Conservation (phyloP, 2,329 filamentous ascomycete genomes). For the Trichophyton simii region DNA sequence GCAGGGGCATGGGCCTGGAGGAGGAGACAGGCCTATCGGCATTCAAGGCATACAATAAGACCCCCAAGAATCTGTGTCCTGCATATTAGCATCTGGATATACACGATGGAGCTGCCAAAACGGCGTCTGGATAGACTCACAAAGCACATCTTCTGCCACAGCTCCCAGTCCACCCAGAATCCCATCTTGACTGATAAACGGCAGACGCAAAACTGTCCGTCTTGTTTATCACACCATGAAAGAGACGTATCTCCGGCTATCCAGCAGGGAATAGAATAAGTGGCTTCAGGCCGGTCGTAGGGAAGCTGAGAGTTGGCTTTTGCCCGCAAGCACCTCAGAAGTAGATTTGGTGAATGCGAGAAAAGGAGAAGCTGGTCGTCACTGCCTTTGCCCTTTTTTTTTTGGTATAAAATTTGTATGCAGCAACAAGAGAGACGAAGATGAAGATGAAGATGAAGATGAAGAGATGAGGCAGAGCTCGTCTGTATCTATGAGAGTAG, state of each 20-base stretch:
- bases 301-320: background rate
- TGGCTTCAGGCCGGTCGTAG: background rate
- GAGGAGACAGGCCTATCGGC: slow-evolving; percentile 6
- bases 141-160: slow-evolving; percentile 86
- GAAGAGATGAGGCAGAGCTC: background rate
- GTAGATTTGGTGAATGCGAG: background rate
- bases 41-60: slow-evolving; percentile 43
- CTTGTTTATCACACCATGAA: background rate
- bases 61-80: slow-evolving; percentile 53
- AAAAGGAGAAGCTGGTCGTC: background rate
- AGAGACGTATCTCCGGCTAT: background rate
- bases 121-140: slow-evolving; percentile 43
- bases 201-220: background rate
- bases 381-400: background rate
- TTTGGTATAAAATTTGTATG: background rate
- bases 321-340: too few relatives aligned
- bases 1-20: background rate
- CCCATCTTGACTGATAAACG: slow-evolving; percentile 16
- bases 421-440: background rate
- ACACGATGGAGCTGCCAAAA: background rate
- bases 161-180: slow-evolving; percentile 59
- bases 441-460: background rate
- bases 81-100: slow-evolving; percentile 3
- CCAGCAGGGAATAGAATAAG: background rate
- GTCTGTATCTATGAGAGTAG: background rate